Evolutionary conservation across 495 filamentous ascomycete species (phyloP).

Genomic region (Aspergillus campestris): DNA sequence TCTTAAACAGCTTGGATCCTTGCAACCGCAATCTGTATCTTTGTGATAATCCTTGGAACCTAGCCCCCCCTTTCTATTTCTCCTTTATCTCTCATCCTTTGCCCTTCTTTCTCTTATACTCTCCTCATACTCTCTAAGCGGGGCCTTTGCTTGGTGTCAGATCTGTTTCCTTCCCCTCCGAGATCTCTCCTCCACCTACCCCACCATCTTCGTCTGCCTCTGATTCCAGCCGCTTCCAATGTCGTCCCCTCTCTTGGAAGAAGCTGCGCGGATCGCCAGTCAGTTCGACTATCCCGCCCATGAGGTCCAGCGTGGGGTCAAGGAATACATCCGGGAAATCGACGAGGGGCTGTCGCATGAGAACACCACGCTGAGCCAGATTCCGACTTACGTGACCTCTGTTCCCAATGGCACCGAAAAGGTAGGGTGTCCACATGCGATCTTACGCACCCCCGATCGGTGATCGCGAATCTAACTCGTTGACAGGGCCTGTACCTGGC

Average conservation of each 20-base stretch:
- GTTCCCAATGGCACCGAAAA: conserved; percentile 98
- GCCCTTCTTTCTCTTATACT: not conserved
- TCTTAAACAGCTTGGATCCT: not conserved
- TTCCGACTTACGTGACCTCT: conserved; percentile 90
- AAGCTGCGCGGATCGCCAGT: conserved; percentile 67
- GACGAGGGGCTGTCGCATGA: conserved; percentile 75
- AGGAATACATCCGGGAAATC: conserved; percentile 81
- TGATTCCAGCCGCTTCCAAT: conserved; percentile 9
- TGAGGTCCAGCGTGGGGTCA: conserved; percentile 68
- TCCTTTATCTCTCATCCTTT: conserved; percentile 1
- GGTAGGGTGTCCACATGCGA: conserved; percentile 22
- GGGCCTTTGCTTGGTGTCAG: too few species aligned
- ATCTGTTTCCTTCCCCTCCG: not conserved
- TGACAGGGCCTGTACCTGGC: conserved; percentile 84
- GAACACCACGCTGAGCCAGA: conserved; percentile 79
- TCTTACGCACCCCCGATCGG: conserved; percentile 1
- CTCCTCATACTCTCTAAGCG: not conserved
- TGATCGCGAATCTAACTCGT: conserved; percentile 1
- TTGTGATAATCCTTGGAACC: too few species aligned
- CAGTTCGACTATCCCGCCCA: conserved; percentile 82
- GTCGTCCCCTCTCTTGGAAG: conserved; percentile 51
- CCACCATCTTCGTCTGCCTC: not conserved
- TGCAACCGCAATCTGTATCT: too few species aligned
- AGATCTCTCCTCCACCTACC: conserved; percentile 4
- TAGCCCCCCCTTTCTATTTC: not conserved